A percentile compares a stretch with the other conserved stretches of the same genome.
phyloP scores from a whole-genome alignment of 495 filamentous ascomycete species.

The Aspergillus incahuasiensis region DNA sequence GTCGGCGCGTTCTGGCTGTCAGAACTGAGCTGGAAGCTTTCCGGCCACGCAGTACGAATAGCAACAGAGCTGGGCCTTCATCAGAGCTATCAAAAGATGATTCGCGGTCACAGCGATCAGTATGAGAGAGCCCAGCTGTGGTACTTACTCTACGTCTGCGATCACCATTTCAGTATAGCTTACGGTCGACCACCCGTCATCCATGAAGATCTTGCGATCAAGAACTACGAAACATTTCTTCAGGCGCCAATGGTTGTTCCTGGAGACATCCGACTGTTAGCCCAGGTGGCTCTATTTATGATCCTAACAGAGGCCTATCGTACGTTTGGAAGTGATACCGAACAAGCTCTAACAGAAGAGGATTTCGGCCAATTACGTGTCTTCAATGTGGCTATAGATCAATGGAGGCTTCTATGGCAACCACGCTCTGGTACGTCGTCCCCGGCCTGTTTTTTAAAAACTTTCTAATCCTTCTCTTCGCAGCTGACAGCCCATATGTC shows the following conservation, averaged over 20 bases:
- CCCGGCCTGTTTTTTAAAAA: not conserved
- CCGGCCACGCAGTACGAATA: constrained; percentile 51
- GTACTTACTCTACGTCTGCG: constrained; percentile 53
- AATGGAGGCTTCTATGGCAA: constrained; percentile 55
- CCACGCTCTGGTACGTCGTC: constrained; percentile 43
- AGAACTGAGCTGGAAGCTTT: constrained; percentile 51
- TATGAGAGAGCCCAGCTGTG: constrained; percentile 46
- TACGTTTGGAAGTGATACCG: constrained; percentile 51
- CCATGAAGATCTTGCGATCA: constrained; percentile 49
- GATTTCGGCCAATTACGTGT: constrained; percentile 47
- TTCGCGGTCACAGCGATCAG: constrained; percentile 42
- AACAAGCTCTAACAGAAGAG: constrained; percentile 49
- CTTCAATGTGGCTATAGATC: constrained; percentile 52
- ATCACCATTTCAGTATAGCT: constrained; percentile 53
- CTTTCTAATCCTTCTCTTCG: not conserved
- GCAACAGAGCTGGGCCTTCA: constrained; percentile 51
- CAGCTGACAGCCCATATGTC: constrained; percentile 49
- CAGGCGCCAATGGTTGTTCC: constrained; percentile 42
- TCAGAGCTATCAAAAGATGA: constrained; percentile 47
- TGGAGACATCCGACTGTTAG: constrained; percentile 50
- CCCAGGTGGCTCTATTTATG: constrained; percentile 55
- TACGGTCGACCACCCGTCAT: constrained; percentile 52
- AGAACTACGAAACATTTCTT: constrained; percentile 49
- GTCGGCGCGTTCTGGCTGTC: constrained; percentile 52
- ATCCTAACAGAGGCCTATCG: constrained; percentile 56